Percentiles rank a stretch among this genome's conserved stretches.
Conservation (phyloP, 2,329 filamentous ascomycete species). For the Leptodontidium sp. region DNA sequence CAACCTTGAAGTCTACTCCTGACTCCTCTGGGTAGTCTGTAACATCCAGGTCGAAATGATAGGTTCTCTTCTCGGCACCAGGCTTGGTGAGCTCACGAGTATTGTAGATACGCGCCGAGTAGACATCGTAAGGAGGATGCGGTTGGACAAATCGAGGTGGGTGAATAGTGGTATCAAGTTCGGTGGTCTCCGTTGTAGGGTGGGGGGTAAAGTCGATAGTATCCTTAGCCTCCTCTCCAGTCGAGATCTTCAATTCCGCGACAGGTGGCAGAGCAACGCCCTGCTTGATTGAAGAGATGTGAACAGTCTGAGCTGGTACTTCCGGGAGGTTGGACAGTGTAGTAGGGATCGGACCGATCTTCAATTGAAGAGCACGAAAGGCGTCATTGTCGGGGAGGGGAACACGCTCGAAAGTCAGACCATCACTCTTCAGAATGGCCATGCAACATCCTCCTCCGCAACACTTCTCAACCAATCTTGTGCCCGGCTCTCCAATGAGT, state of each 20-base stretch:
- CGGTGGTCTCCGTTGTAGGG: constrained; percentile 25
- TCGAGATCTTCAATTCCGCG: constrained; percentile 57
- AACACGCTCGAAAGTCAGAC: constrained; percentile 61
- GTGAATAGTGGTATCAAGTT: constrained; percentile 67
- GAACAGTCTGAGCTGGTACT: constrained; percentile 78
- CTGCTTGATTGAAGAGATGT: constrained; percentile 66
- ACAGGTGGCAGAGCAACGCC: constrained; percentile 49
- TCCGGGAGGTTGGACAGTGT: constrained; percentile 75
- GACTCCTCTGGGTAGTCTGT: constrained; percentile 92
- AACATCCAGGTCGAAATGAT: constrained; percentile 96
- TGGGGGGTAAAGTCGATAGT: constrained; percentile 47
- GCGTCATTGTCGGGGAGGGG: constrained; percentile 81
- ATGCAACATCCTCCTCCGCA: constrained; percentile 72
- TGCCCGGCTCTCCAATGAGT: constrained; percentile 70
- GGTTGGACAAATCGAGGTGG: constrained; percentile 93
- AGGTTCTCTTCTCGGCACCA: constrained; percentile 95
- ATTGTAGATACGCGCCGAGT: constrained; percentile 85
- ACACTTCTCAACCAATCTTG: constrained; percentile 67
- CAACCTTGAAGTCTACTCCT: constrained; percentile 91
- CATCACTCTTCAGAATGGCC: constrained; percentile 54
- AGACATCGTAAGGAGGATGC: constrained; percentile 92
- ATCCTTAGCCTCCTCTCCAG: constrained; percentile 44
- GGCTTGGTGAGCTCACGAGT: constrained; percentile 85
- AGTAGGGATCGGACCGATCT: constrained; percentile 77
- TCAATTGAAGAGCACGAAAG: constrained; percentile 80